Evolutionary conservation across 164 flowering plant species (phyloP).

Genomic region (Vitis rotundifolia): DNA sequence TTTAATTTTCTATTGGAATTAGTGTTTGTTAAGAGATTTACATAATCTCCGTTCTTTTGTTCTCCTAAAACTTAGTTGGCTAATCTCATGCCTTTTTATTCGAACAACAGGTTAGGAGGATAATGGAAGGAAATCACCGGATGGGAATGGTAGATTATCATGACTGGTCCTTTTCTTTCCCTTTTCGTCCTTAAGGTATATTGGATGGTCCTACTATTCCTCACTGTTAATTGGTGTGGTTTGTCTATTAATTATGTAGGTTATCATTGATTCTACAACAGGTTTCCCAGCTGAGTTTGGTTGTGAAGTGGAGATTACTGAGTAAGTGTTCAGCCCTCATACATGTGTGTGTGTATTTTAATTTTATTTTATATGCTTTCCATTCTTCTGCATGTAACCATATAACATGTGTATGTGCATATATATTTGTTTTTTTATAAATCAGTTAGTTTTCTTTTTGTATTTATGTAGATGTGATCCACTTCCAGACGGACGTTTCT

Average conservation of each 20-base stretch:
- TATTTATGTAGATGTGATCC: conserved; percentile 78
- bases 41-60: neutral
- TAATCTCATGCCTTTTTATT: conserved; percentile 9
- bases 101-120: conserved; percentile 72
- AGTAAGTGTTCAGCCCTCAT: conserved; percentile 49
- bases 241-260: conserved; percentile 48
- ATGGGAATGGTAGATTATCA: conserved; percentile 89
- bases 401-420: neutral
- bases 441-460: too few species aligned
- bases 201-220: conserved; percentile 2
- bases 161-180: conserved; percentile 14
- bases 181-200: conserved; percentile 14
- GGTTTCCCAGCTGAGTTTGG: conserved; percentile 85
- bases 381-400: too few species aligned
- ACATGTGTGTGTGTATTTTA: neutral
- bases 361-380: neutral
- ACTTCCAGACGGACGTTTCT: conserved; percentile 95
- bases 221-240: conserved; percentile 12
- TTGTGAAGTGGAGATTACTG: conserved; percentile 96
- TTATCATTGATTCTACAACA: conserved; percentile 64
- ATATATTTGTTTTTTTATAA: conserved; percentile 2
- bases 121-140: conserved; percentile 96
- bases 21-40: neutral
- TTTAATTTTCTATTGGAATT: too few species aligned
- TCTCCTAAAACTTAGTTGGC: neutral